A percentile compares a stretch with the other conserved stretches of the same genome.
phyloP scores from a whole-genome alignment of 2,329 filamentous ascomycete species.

The Trichothecium roseum region DNA sequence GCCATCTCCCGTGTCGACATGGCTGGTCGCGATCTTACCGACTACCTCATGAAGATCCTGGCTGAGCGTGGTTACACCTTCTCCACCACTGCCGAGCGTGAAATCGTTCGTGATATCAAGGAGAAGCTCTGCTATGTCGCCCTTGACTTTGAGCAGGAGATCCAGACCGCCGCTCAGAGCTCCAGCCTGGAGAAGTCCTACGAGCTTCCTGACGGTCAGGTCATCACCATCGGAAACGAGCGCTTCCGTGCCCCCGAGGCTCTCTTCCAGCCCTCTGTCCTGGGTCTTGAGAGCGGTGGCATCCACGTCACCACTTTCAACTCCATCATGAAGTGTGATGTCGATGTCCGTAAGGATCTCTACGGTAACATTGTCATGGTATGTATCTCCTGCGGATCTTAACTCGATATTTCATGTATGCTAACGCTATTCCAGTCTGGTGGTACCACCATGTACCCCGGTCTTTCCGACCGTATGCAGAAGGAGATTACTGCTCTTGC shows the following conservation, averaged over 20 bases:
- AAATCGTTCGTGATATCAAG: slow-evolving; percentile 99
- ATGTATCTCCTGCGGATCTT: slow-evolving; percentile 26
- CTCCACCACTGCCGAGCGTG: slow-evolving; percentile 99
- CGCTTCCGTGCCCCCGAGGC: slow-evolving; percentile 99
- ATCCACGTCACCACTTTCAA: slow-evolving; percentile 99
- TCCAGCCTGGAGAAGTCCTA: slow-evolving; percentile 99
- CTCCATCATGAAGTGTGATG: slow-evolving; percentile 99
- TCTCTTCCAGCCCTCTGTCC: slow-evolving; percentile 96
- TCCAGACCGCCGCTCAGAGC: slow-evolving; percentile 98
- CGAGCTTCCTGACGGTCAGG: slow-evolving; percentile 98
- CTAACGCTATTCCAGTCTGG: slow-evolving; percentile 62
- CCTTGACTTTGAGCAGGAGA: slow-evolving; percentile 99
- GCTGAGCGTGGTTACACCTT: slow-evolving; percentile 99
- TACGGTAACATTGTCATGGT: slow-evolving; percentile 99
- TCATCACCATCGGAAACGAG: slow-evolving; percentile 99
- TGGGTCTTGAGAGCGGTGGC: slow-evolving; percentile 96
- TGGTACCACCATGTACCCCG: slow-evolving; percentile 99
- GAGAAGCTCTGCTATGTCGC: slow-evolving; percentile 99
- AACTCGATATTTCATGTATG: neutral
- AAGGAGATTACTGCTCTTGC: slow-evolving; percentile 99
- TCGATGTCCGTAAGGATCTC: slow-evolving; percentile 99
- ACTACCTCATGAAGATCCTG: slow-evolving; percentile 99
- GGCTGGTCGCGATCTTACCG: slow-evolving; percentile 99
- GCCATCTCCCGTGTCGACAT: slow-evolving; percentile 99
- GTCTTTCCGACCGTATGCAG: slow-evolving; percentile 99